Conservation (phyloP, 768 basidiomycete species). For the Coprinopsis strossmayeri region DNA sequence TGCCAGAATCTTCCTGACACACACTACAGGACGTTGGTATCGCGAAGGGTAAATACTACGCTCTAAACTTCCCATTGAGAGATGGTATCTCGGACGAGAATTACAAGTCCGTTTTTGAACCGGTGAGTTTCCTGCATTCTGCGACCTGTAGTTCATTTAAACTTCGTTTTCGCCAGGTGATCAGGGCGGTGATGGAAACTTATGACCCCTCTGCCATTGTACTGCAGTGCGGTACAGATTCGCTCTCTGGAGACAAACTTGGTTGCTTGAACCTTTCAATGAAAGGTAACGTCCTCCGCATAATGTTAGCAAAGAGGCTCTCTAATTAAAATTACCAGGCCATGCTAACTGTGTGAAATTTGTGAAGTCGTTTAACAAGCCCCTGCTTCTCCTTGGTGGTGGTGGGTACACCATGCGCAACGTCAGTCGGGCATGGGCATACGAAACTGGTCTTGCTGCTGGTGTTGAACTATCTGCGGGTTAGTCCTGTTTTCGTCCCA, state of each 20-base stretch:
- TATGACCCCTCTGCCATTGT: constrained; percentile 95
- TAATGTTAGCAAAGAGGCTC: background rate
- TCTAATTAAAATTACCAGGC: constrained; percentile 34
- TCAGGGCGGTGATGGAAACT: constrained; percentile 87
- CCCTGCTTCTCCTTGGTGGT: constrained; percentile 89
- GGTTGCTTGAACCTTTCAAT: constrained; percentile 96
- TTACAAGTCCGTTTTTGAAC: constrained; percentile 93
- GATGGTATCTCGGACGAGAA: constrained; percentile 95
- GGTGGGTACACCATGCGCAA: constrained; percentile 99
- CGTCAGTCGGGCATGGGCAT: constrained; percentile 96
- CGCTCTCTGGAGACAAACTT: constrained; percentile 91
- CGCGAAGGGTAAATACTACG: constrained; percentile 89
- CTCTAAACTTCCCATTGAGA: constrained; percentile 90
- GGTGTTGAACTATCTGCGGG: constrained; percentile 88
- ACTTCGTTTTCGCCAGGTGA: constrained; percentile 52
- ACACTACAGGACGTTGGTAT: constrained; percentile 77
- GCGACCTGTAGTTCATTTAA: background rate
- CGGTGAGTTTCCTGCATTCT: constrained; percentile 45
- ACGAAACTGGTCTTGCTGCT: constrained; percentile 96
- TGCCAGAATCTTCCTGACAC: constrained; percentile 12
- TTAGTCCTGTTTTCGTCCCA: constrained; percentile 26
- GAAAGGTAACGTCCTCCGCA: no score
- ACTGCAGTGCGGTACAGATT: constrained; percentile 96
- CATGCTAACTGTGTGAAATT: constrained; percentile 98
- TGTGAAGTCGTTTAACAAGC: constrained; percentile 93